Evolutionary conservation across 2,329 filamentous ascomycete genomes (phyloP), one percentile per base, ranked within the genome.

Genomic region (Fusarium secorum): DNA sequence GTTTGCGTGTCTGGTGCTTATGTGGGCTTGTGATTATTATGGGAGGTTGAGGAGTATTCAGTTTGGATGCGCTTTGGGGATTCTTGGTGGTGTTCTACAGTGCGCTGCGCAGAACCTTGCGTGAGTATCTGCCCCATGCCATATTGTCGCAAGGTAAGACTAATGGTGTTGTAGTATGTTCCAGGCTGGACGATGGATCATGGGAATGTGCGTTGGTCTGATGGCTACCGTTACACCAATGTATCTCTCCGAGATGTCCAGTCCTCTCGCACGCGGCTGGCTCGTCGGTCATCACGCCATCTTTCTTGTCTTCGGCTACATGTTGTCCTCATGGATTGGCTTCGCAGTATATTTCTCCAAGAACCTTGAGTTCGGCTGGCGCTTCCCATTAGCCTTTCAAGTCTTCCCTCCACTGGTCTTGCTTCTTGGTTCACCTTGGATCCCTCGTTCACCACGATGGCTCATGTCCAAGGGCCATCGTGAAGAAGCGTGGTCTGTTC

Each of bases 221-320:
- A 79, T 81, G 64, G 72, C 76, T 67, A 65, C 78, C 52, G 62
- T 83, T 72, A 45, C 81, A 75, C 63, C 83, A 76, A 64, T 78
- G 79, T 74, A 81, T 33, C 78, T 79, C 14, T 74, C 74, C 5
- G 78, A 80, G 39, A 79, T 76, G 60, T 74, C 79, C 1, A 76
- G 75, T 4, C 77, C 83, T 3, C 77, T 80, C 30, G 83, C 83
- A 46, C 82, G 86, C 35, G 86, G 86, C 35, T 79, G 81, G 54
- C 76, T 86, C 28, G 84, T 88, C 42, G 85, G 85, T 24, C 84
- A 86, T 5, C 84, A 84, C 59, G 83, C 83, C 8, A 84, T 81
- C 9, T 79, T 84, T 35, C 83, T 82, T 1, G 84, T 84, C 39
- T 76, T 85, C 11, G 83, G 83, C 1, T 79, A 85, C 17, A 81